Evolutionary conservation across 139 green algal species (phyloP).

Genomic region (Chlamydomonas asymmetrica): DNA sequence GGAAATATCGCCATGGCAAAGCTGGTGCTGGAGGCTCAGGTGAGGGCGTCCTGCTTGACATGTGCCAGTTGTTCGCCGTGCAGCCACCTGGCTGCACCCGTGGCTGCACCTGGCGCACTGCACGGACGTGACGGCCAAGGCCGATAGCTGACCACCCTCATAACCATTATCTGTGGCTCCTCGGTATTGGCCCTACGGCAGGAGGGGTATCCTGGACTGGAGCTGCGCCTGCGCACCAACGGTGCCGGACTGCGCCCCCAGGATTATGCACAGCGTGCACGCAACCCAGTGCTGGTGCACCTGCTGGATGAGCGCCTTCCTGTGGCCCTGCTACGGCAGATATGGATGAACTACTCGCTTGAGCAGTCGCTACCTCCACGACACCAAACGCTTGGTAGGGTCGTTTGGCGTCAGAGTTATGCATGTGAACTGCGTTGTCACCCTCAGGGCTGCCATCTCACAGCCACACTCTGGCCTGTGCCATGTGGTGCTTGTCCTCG

Average conservation of each 20-base stretch:
- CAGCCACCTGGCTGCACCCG: too few relatives aligned
- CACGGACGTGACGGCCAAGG: too few relatives aligned
- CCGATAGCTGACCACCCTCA: too few relatives aligned
- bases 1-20: conserved; percentile 49
- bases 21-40: conserved; percentile 43
- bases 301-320: conserved; percentile 56
- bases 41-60: too few relatives aligned
- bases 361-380: conserved; percentile 35
- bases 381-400: conserved; percentile 40
- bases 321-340: conserved; percentile 42
- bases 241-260: conserved; percentile 33
- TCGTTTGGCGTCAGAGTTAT: too few relatives aligned
- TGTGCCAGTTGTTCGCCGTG: too few relatives aligned
- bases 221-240: conserved; percentile 44
- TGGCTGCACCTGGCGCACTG: too few relatives aligned
- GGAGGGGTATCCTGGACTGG: conserved; percentile 31
- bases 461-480: too few relatives aligned
- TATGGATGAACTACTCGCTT: conserved; percentile 51
- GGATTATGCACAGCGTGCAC: conserved; percentile 40
- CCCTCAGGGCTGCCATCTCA: too few relatives aligned
- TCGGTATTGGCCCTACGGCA: too few relatives aligned
- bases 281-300: conserved; percentile 52
- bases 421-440: too few relatives aligned
- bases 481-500: not conserved
- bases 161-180: too few relatives aligned